These are phyloP conservation scores for Barnettozyma botsteinii DNA, from an alignment of 805 yeast genomes.

Conservation along the genomic window DNA sequence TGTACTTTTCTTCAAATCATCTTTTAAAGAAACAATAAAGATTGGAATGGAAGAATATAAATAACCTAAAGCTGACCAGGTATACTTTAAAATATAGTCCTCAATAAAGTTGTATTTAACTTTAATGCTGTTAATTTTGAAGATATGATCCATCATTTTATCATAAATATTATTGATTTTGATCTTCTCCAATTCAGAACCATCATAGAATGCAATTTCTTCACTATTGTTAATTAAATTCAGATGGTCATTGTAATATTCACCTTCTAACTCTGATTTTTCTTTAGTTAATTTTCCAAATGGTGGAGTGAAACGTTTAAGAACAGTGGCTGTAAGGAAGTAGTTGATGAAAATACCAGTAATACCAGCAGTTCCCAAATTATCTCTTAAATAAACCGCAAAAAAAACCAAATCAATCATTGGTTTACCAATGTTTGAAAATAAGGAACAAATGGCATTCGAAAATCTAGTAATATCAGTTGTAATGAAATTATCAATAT, in stretches of 20 bases:
- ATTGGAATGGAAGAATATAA: conserved; percentile 87
- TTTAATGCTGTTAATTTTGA: conserved; percentile 49
- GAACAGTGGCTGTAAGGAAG: conserved; percentile 66
- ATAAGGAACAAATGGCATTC: conserved; percentile 73
- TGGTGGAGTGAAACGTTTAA: conserved; percentile 74
- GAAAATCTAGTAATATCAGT: conserved; percentile 79
- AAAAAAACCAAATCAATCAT: conserved; percentile 80
- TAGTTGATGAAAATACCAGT: conserved; percentile 78
- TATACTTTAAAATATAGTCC: conserved; percentile 80
- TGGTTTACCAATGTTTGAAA: conserved; percentile 89
- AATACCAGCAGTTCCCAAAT: conserved; percentile 82
- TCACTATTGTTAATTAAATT: conserved; percentile 85
- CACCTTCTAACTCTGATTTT: conserved; percentile 79
- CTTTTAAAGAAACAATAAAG: conserved; percentile 46
- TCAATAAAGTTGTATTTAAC: conserved; percentile 70
- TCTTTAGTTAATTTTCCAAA: conserved; percentile 72
- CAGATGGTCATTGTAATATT: conserved; percentile 79
- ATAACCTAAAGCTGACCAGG: conserved; percentile 96
- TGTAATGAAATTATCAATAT: conserved; percentile 76
- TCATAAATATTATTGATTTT: conserved; percentile 58
- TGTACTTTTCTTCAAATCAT: conserved; percentile 19
- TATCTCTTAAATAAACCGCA: conserved; percentile 75
- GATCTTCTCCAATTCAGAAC: conserved; percentile 68
- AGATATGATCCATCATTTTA: conserved; percentile 48
- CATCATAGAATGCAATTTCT: conserved; percentile 92